These are phyloP conservation scores for Colletotrichum sojae DNA, from an alignment of 2,329 filamentous ascomycete genomes.

Conservation along the genomic window DNA sequence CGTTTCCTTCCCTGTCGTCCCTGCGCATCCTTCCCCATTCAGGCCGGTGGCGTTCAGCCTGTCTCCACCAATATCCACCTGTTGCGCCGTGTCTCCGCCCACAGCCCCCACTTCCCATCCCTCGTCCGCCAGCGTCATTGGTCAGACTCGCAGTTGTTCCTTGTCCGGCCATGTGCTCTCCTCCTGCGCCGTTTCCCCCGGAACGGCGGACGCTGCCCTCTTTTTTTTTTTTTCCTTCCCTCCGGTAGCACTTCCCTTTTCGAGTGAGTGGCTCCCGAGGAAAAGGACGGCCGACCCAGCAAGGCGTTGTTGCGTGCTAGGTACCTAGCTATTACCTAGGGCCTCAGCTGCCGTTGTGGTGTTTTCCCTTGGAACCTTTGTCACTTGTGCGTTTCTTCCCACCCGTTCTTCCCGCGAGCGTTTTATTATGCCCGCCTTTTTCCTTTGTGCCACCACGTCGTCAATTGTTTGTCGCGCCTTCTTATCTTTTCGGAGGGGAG, in stretches of 20 bases:
- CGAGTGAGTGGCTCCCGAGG: conserved; percentile 5
- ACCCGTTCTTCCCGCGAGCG: not conserved
- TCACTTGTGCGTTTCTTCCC: conserved; percentile 1
- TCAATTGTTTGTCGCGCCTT: no score
- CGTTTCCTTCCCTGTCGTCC: conserved; percentile 20
- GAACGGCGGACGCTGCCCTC: conserved; percentile 25
- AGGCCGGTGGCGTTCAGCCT: not conserved
- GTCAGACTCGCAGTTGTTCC: conserved; percentile 11
- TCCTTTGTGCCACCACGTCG: conserved; percentile 20
- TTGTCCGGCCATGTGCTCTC: conserved; percentile 36
- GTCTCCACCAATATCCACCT: conserved; percentile 12
- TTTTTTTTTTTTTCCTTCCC: not conserved
- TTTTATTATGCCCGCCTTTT: conserved; percentile 5
- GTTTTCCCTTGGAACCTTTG: not conserved
- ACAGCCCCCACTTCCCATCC: not conserved
- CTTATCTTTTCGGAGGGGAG: not conserved
- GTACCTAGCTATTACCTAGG: no score
- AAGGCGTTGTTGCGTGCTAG: not conserved
- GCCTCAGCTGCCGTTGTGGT: no score
- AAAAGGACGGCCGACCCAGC: not conserved
- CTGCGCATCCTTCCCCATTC: conserved; percentile 29
- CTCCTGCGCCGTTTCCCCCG: conserved; percentile 25
- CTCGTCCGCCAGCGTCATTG: conserved; percentile 1
- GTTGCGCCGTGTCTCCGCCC: not conserved
- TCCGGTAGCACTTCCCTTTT: conserved; percentile 25